Conservation (phyloP, 441 rosid genomes). For the Eruca vesicaria region DNA sequence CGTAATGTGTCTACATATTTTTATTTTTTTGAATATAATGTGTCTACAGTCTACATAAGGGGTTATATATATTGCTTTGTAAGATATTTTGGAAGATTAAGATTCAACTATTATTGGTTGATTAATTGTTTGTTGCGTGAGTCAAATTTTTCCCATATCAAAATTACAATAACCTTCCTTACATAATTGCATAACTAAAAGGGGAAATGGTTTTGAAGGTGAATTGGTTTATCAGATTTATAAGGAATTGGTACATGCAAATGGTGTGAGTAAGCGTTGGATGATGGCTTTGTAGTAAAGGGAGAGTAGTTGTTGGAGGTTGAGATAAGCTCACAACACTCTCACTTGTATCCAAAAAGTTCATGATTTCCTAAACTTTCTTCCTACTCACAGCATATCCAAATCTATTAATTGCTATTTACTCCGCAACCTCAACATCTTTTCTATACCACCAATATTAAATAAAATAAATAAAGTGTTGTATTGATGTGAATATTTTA, state of each 20-base stretch:
- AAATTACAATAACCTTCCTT: not conserved
- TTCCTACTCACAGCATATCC: constrained; percentile 14
- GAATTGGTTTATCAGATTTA: not conserved
- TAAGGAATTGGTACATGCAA: not conserved
- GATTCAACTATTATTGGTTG: not conserved
- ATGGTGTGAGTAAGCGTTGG: constrained; percentile 22
- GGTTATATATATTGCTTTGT: not conserved
- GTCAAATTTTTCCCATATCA: not conserved
- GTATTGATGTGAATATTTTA: not conserved
- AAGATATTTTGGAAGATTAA: not conserved
- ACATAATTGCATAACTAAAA: not conserved
- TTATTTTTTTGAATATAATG: too few relatives aligned
- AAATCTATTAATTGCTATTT: constrained; percentile 25
- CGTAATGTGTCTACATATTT: not conserved
- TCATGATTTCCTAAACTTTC: constrained; percentile 9
- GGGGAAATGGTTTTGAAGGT: not conserved
- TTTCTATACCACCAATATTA: not conserved
- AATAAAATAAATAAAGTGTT: not conserved
- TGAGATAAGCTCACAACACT: constrained; percentile 31
- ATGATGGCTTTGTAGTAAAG: constrained; percentile 16
- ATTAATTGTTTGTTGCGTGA: not conserved
- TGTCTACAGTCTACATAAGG: too few relatives aligned
- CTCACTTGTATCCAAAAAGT: constrained; percentile 20
- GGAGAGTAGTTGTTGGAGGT: constrained; percentile 28
- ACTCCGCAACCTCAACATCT: constrained; percentile 1